A percentile compares a stretch with the other conserved stretches of the same genome.
Evolutionary conservation across 2,329 filamentous ascomycete genomes (phyloP).

Genomic region (Salinomyces thailandicus): DNA sequence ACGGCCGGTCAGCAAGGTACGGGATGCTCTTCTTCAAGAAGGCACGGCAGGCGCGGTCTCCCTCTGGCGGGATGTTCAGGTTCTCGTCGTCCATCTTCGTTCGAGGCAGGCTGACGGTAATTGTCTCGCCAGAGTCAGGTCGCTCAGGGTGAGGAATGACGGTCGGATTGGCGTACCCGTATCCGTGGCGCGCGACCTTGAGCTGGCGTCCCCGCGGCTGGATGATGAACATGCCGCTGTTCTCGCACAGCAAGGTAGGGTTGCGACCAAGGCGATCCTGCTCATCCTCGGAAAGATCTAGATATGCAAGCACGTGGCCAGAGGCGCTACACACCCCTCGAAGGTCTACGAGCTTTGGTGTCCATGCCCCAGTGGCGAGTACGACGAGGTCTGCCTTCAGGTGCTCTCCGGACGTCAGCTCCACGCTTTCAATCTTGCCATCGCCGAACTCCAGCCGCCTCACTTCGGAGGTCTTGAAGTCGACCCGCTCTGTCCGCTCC

Average conservation of each 20-base stretch:
- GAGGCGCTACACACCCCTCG: constrained; percentile 67
- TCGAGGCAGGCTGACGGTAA: constrained; percentile 40
- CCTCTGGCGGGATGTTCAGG: constrained; percentile 47
- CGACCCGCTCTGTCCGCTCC: constrained; percentile 43
- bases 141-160: constrained; percentile 38
- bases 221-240: constrained; percentile 63
- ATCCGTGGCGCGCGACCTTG: constrained; percentile 41
- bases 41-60: constrained; percentile 48
- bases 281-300: constrained; percentile 63
- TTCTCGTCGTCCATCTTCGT: constrained; percentile 36
- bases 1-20: constrained; percentile 30
- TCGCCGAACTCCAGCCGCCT: constrained; percentile 31
- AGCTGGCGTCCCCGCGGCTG: constrained; percentile 45
- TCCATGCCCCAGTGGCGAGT: constrained; percentile 82
- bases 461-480: constrained; percentile 42
- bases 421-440: constrained; percentile 46
- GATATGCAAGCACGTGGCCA: constrained; percentile 70
- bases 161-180: constrained; percentile 40
- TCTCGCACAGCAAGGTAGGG: constrained; percentile 65
- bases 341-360: constrained; percentile 64
- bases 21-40: constrained; percentile 48
- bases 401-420: constrained; percentile 39
- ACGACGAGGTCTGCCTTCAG: constrained; percentile 62
- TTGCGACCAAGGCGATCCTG: constrained; percentile 52
- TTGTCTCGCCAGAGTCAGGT: constrained; percentile 19